Evolutionary conservation across 1,284 basidiomycete species (phyloP), one percentile per base, ranked within the genome.

Genomic region (Meira miltonrushii): DNA sequence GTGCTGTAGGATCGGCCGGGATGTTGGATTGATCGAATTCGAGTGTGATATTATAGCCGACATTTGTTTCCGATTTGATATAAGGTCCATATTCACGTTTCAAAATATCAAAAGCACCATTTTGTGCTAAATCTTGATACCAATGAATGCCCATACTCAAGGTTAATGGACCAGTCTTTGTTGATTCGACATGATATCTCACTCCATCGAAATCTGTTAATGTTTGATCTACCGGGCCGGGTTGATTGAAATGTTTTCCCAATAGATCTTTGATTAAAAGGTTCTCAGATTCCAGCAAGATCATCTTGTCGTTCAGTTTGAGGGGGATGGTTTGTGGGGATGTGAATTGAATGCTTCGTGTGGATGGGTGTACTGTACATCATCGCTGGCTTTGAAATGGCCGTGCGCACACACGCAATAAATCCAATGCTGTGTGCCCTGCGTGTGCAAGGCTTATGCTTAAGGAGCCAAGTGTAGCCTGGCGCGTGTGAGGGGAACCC

Each of bases 131-230:
- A 78, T 98, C 91, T 61, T 87, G 84, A 94, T 94, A 99, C 82
- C 95, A 99, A 50, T 74, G 71, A 67, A 98, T 93, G 79, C 88
- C 87, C 91, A 99, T 98, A 39, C 93, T 96, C 15, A 99, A 84
- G 40, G 90, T 82, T 19, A 94, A 81, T 1, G 85, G 80, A 0
- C 77, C 71, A 1, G 88, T 87, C 78, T 82, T 83, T 69, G 92
- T 92, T 75, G 87, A 86, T 44, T 90, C 86, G 55, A 98, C 80
- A 78, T 89, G 92, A 81, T 97, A 98, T 51, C 92, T 85, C 55
- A 98, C 93, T 54, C 91, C 89, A 80, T 99, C 95, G 75, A 92
- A 98, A 81, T 98, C 94, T 57, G 96, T 93, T 71, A 98, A 97
- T 62, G 90, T 86, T 61, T 97, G 88, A 81, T 98, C 95, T 62